Conservation (phyloP, 371 early-diverging fungal species). For the Mucor piriformis region DNA sequence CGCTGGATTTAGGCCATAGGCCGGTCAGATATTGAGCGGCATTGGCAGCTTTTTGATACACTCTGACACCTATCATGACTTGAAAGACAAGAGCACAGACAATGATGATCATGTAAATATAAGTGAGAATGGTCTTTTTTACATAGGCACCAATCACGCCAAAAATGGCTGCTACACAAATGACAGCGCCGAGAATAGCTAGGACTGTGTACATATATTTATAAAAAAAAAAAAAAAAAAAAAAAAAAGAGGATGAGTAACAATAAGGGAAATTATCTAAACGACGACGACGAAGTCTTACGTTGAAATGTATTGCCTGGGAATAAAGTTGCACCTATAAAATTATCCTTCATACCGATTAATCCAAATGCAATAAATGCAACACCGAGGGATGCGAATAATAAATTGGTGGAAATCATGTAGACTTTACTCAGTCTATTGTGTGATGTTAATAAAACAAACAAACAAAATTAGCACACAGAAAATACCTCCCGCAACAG, state of each 20-base stretch:
- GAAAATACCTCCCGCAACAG: constrained; percentile 38
- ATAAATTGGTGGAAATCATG: constrained; percentile 45
- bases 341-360: constrained; percentile 39
- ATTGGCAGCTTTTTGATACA: constrained; percentile 46
- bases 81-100: constrained; percentile 42
- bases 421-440: constrained; percentile 52
- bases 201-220: constrained; percentile 24
- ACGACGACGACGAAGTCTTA: constrained; percentile 17
- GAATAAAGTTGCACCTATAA: constrained; percentile 43
- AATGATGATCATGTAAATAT: constrained; percentile 43
- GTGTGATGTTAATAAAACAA: neutral
- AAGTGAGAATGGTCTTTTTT: constrained; percentile 30
- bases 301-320: constrained; percentile 41
- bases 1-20: constrained; percentile 33
- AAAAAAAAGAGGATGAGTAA: neutral
- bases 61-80: constrained; percentile 42
- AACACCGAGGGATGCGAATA: constrained; percentile 47
- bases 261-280: neutral
- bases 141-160: constrained; percentile 41
- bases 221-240: constrained; percentile 5
- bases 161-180: constrained; percentile 41
- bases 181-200: constrained; percentile 44
- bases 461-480: neutral
- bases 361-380: constrained; percentile 50
- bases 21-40: constrained; percentile 32